Base-by-base conservation (phyloP, 371 early-diverging fungal species). In the Batkoa obscura region DNA sequence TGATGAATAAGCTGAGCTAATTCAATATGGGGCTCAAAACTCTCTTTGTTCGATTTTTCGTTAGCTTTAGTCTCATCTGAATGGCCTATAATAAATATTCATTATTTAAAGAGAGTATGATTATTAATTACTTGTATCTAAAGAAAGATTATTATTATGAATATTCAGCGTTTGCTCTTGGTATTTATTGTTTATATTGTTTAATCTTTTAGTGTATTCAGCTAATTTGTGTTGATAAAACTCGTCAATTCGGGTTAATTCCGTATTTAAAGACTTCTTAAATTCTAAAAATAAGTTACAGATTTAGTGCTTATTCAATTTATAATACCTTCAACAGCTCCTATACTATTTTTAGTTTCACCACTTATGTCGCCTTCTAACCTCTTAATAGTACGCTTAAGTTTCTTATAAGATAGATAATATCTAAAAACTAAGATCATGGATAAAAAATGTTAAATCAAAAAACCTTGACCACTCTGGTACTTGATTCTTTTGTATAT, bases 331-430 rank as follows among this genome's bases (percentile, higher is more conserved):
- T 17, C 15, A 13, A 2, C 17, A 34, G 32, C 6, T 59, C 59
- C 10, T 52, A 45, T 66, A 74, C 77, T 74, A 47, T 69, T 57
- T 49, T 66, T 57, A 37, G 61, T 53, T 41, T 66, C 67, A 15
- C 58, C 61, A 47, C 59, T 56, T 55, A 53, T 59, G 38, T 66
- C 57, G 9, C 66, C 62, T 12, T 66, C 64, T 2, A 74, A 72
- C 55, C 71, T 67, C 54, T 78, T 80, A 61, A 84, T 78, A n/a
- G 69, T 65, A 50, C 71, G 69, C 58, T 84, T 84, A 12, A 82
- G 70, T 2, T 71, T 58, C 59, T 84, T 84, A 65, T 82, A 82
- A 8, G 68, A 64, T 23, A 83, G 50, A 42, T 83, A 83, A 53
- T 59, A 64, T 62, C 23, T 23, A 23, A 23, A 23, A 23, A 23